Conservation (phyloP, 75 land plant genomes). For the Sequoiadendron giganteum region DNA sequence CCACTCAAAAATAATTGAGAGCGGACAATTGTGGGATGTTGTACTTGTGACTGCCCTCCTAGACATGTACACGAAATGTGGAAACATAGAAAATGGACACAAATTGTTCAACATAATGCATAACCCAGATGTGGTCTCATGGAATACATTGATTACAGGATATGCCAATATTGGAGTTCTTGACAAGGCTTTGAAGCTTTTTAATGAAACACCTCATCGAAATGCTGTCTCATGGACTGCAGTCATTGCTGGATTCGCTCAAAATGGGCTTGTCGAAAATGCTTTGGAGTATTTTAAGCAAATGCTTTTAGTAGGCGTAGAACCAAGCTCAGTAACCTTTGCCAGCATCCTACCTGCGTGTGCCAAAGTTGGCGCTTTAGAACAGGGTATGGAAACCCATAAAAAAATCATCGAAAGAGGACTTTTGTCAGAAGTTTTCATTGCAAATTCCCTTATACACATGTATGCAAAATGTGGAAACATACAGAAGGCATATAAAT, state of each 20-base stretch:
- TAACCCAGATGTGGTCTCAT: slow-evolving; percentile 56
- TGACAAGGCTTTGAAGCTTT: slow-evolving; percentile 36
- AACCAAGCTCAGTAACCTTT: slow-evolving; percentile 16
- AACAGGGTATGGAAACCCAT: slow-evolving; percentile 16
- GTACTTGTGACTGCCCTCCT: slow-evolving; percentile 12
- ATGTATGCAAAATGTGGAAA: slow-evolving; percentile 45
- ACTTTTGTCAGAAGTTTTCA: slow-evolving; percentile 2
- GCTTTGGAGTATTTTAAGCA: slow-evolving; percentile 13
- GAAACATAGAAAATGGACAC: slow-evolving; percentile 38
- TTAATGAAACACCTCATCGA: slow-evolving; percentile 12
- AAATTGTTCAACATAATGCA: slow-evolving; percentile 38
- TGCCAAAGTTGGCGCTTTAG: slow-evolving; percentile 14
- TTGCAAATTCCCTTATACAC: slow-evolving; percentile 37
- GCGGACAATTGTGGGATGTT: background rate
- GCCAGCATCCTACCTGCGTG: slow-evolving; percentile 21
- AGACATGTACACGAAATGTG: slow-evolving; percentile 73
- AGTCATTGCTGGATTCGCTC: slow-evolving; percentile 12
- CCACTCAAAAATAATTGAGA: background rate
- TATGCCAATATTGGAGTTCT: slow-evolving; percentile 49
- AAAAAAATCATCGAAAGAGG: slow-evolving; percentile 19
- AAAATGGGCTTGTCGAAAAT: background rate
- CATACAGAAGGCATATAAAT: slow-evolving; percentile 18
- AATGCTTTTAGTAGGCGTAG: background rate
- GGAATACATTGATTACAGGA: slow-evolving; percentile 67
- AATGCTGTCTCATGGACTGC: slow-evolving; percentile 31